These are phyloP conservation scores for Agaricus bisporus DNA, from an alignment of 768 basidiomycete genomes.

Conservation along the genomic window DNA sequence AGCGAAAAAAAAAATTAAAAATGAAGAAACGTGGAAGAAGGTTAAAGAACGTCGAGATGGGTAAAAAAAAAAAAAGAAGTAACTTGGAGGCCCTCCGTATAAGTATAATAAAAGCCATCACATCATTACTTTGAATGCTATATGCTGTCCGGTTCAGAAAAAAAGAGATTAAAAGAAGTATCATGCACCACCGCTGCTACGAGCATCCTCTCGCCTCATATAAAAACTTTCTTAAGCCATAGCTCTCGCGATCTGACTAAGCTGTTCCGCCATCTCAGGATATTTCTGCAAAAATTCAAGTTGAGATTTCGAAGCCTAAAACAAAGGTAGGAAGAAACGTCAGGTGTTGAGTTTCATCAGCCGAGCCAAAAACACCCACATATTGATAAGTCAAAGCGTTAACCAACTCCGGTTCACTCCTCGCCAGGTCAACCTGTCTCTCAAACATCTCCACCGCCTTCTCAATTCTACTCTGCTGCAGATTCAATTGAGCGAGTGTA, in stretches of 20 bases:
- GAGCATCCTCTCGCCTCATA: background rate
- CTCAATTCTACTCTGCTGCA: slow-evolving; percentile 88
- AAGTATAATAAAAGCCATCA: too few species aligned
- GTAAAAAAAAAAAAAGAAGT: too few species aligned
- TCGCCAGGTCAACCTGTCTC: slow-evolving; percentile 75
- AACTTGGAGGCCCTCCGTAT: too few species aligned
- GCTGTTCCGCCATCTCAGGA: slow-evolving; percentile 75
- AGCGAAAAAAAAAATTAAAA: background rate
- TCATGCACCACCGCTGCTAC: background rate
- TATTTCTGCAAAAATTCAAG: slow-evolving; percentile 78
- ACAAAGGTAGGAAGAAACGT: too few species aligned
- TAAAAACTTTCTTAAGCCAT: slow-evolving; percentile 12
- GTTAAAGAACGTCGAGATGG: too few species aligned
- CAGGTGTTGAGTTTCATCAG: background rate
- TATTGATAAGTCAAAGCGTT: slow-evolving; percentile 74
- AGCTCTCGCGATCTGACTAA: slow-evolving; percentile 36
- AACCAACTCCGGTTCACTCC: slow-evolving; percentile 85
- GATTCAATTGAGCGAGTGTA: slow-evolving; percentile 85
- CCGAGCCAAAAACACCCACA: slow-evolving; percentile 36
- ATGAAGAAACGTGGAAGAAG: too few species aligned
- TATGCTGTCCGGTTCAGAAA: background rate
- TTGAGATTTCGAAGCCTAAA: slow-evolving; percentile 76
- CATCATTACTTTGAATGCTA: too few species aligned
- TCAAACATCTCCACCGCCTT: slow-evolving; percentile 84
- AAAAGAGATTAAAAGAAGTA: background rate